Base-by-base conservation (phyloP, 2,329 filamentous ascomycete genomes). In the Botrytis deweyae region DNA sequence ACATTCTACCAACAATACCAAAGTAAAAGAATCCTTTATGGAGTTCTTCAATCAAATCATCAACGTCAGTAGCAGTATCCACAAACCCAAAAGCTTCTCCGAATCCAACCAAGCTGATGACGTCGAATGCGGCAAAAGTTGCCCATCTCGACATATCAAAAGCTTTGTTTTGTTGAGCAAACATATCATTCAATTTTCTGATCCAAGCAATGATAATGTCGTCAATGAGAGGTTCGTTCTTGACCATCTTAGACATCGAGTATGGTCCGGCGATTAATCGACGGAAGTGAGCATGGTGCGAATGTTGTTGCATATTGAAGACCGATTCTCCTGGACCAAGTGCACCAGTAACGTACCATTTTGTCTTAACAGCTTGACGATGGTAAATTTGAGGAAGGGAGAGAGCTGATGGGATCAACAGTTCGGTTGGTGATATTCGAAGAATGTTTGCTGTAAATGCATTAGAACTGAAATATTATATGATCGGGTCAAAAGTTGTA, bases 81-180 rank as follows among this genome's bases (percentile, higher is more conserved):
- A 89, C 82, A 77, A 90, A 90, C 18, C 88, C 87, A 70, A 90
- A 85, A 1, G 87, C 84, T 5, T 83, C 85, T 16, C 87, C 87
- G 76, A 89, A 89, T 1, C 86, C 87, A 59, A 89, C 82, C 74
- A 88, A 86, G 38, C 84, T 85, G 72, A 89, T 87, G 52, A 88
- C 85, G 76, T 89, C 88, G 81, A 88, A 89, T 5, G 87, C 87
- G 12, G 62, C 49, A 29, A 67, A 74, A 6, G 87, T 84, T 66
- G 86, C 85, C 88, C 87, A 89, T 70, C 84, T 85, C 0, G 86
- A 81, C 77, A 89, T 89, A 76, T 90, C 87, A 70, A 90, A 86
- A 0, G 80, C 77, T 59, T 85, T 79, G 1, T 83, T 82, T 0
- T 82, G 83, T 12, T 82, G 79, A 6, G 82, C 85, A 75, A 88